Evolutionary conservation across 805 yeast genomes (phyloP).

Genomic region (Wickerhamiella cacticola): DNA sequence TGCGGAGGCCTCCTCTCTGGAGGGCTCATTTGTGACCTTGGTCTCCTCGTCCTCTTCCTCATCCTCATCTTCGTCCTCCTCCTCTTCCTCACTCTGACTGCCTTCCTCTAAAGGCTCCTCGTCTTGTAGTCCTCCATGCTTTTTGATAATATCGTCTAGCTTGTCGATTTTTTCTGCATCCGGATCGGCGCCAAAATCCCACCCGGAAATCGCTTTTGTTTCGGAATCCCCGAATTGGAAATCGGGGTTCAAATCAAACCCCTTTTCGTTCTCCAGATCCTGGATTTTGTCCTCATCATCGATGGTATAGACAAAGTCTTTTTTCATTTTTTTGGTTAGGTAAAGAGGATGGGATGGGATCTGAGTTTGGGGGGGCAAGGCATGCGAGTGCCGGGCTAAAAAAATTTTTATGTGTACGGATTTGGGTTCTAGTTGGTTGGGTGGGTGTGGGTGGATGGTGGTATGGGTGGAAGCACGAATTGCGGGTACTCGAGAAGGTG

Average conservation of each 20-base stretch:
- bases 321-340: conserved; percentile 3
- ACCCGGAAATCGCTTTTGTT: conserved; percentile 40
- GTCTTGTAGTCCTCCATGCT: conserved; percentile 67
- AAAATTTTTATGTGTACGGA: not conserved
- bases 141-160: conserved; percentile 70
- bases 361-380: not conserved
- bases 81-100: conserved; percentile 21
- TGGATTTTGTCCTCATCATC: conserved; percentile 21
- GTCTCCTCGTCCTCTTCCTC: not conserved
- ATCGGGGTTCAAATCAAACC: conserved; percentile 48
- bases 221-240: conserved; percentile 45
- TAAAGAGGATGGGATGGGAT: not conserved
- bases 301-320: conserved; percentile 22
- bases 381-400: not conserved
- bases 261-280: conserved; percentile 33
- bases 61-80: conserved; percentile 22
- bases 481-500: not conserved
- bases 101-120: conserved; percentile 36
- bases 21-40: not conserved
- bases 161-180: conserved; percentile 56
- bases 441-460: no score
- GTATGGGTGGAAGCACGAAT: no score
- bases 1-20: conserved; percentile 23
- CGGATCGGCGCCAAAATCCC: conserved; percentile 58
- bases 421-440: no score